phyloP scores from a whole-genome alignment of 345 rosid genomes.

The Syzygium grande region DNA sequence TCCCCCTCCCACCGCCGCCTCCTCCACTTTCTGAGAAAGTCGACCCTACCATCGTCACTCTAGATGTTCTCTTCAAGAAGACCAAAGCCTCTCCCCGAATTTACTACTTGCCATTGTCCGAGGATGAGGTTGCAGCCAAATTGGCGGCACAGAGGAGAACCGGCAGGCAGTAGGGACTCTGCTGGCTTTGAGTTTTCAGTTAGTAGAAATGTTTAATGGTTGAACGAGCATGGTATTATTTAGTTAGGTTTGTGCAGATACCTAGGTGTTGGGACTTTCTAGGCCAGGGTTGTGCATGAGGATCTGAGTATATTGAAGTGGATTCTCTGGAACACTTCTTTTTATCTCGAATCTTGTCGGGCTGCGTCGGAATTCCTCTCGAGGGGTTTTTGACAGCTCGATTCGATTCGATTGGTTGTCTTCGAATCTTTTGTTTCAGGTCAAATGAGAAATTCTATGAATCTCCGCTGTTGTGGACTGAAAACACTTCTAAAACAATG shows the following conservation, averaged over 20 bases:
- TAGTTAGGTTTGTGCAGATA: neutral
- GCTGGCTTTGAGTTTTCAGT: neutral
- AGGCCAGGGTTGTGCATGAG: constrained; percentile 4
- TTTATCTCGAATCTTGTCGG: neutral
- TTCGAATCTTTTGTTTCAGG: neutral
- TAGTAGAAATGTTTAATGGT: neutral
- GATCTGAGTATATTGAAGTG: neutral
- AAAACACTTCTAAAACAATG: neutral
- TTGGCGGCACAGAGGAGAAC: constrained; percentile 31
- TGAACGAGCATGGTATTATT: neutral
- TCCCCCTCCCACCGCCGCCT: constrained; percentile 48
- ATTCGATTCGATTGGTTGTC: neutral
- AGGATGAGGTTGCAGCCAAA: constrained; percentile 82
- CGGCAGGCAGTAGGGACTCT: constrained; percentile 26
- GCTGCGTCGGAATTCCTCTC: neutral
- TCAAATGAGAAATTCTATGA: neutral
- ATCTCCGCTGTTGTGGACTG: neutral
- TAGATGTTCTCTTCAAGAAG: constrained; percentile 91
- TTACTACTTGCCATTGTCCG: constrained; percentile 89
- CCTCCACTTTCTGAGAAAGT: constrained; percentile 56
- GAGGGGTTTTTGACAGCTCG: neutral
- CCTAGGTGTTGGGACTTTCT: neutral
- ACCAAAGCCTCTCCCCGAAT: constrained; percentile 94
- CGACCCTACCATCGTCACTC: constrained; percentile 84
- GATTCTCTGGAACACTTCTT: neutral